Evolutionary conservation across 2,329 filamentous ascomycete species (phyloP).

Genomic region (Hymenoscyphus fraxineus): DNA sequence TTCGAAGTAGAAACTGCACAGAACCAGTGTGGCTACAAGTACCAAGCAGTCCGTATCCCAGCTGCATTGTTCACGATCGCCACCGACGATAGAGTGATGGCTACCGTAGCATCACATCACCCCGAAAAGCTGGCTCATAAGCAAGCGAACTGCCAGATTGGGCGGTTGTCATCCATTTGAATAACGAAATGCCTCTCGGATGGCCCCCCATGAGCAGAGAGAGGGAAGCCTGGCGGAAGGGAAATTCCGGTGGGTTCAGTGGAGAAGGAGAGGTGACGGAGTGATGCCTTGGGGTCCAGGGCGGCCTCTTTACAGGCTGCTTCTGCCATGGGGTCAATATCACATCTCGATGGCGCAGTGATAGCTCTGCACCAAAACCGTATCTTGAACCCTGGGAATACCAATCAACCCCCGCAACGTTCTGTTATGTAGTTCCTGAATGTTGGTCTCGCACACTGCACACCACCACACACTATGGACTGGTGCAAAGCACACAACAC

Average conservation of each 20-base stretch:
- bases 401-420: conserved; percentile 1
- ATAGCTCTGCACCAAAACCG: not conserved
- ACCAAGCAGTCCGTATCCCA: not conserved
- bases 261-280: not conserved
- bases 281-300: conserved; percentile 2
- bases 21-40: not conserved
- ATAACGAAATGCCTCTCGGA: not conserved
- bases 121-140: not conserved
- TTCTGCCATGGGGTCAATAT: not conserved
- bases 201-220: not conserved
- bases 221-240: not conserved
- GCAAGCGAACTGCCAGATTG: not conserved
- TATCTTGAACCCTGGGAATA: not conserved
- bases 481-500: not conserved
- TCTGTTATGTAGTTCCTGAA: not conserved
- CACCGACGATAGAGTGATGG: not conserved
- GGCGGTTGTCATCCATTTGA: not conserved
- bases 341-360: conserved; percentile 5
- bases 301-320: not conserved
- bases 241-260: not conserved
- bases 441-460: conserved; percentile 1
- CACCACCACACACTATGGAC: not conserved
- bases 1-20: not conserved
- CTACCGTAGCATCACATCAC: not conserved
- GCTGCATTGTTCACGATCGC: not conserved